Percentiles rank a stretch among this genome's conserved stretches.
phyloP scores from a whole-genome alignment of 306 rosid species.

The Elaeagnus macrophylla region DNA sequence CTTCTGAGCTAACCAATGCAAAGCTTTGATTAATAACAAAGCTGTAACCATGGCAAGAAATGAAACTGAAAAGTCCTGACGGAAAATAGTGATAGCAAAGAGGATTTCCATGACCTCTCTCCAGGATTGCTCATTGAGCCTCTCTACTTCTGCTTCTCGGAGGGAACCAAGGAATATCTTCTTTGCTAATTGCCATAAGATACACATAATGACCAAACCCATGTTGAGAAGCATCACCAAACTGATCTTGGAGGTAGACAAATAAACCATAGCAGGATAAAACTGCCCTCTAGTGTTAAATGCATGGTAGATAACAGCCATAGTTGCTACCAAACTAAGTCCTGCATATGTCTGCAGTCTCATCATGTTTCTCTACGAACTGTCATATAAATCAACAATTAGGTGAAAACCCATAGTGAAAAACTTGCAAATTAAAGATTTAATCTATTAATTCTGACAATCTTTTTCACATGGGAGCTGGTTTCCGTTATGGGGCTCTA shows the following conservation, averaged over 20 bases:
- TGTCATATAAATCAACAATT: conserved; percentile 20
- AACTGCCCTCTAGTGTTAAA: conserved; percentile 93
- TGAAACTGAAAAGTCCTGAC: conserved; percentile 92
- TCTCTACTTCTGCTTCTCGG: conserved; percentile 98
- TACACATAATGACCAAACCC: conserved; percentile 87
- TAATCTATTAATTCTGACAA: not conserved
- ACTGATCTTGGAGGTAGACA: conserved; percentile 94
- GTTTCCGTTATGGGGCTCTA: no score
- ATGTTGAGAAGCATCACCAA: conserved; percentile 91
- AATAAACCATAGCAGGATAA: conserved; percentile 91
- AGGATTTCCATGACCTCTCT: conserved; percentile 98
- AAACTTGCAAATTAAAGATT: not conserved
- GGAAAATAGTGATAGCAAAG: conserved; percentile 86
- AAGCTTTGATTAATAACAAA: conserved; percentile 70
- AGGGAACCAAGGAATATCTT: conserved; percentile 77
- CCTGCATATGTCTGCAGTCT: conserved; percentile 85
- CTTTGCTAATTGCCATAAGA: conserved; percentile 79
- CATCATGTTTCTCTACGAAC: conserved; percentile 49
- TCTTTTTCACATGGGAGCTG: not conserved
- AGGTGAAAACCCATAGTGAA: conserved; percentile 8
- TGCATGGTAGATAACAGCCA: conserved; percentile 82
- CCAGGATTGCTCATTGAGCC: conserved; percentile 98
- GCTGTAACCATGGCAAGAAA: conserved; percentile 92
- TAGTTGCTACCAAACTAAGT: conserved; percentile 73
- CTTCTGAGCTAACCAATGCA: conserved; percentile 98